Evolutionary conservation across 345 rosid genomes (phyloP).

Genomic region (Rhodomyrtus tomentosa): DNA sequence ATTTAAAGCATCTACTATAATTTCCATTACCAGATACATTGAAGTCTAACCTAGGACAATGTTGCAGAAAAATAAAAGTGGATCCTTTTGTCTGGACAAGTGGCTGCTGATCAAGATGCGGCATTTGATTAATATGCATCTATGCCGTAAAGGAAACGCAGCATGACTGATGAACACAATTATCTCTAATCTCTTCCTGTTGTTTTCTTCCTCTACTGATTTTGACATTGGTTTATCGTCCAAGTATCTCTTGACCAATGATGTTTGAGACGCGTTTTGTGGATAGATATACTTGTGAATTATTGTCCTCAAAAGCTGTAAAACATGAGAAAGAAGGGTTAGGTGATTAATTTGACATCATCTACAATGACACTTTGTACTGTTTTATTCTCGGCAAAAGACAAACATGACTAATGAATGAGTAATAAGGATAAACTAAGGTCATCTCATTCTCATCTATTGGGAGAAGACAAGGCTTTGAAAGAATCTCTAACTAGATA

Average conservation of each 20-base stretch:
- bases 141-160: neutral
- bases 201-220: conserved; percentile 14
- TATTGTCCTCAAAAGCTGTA: conserved; percentile 65
- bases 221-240: conserved; percentile 21
- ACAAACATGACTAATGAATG: neutral
- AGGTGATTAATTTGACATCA: neutral
- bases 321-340: neutral
- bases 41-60: neutral
- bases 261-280: conserved; percentile 33
- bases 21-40: neutral
- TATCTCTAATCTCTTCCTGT: conserved; percentile 26
- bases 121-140: neutral
- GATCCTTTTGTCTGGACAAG: neutral
- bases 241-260: conserved; percentile 34
- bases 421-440: neutral
- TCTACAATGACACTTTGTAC: neutral
- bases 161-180: conserved; percentile 15
- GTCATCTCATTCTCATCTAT: neutral
- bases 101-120: neutral
- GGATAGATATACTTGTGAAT: conserved; percentile 61
- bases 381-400: neutral
- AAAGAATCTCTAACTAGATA: neutral
- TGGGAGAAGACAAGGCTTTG: neutral
- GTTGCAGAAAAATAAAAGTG: neutral
- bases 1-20: neutral